Evolutionary conservation across 768 basidiomycete species (phyloP).

Genomic region (Sutorius australiensis): DNA sequence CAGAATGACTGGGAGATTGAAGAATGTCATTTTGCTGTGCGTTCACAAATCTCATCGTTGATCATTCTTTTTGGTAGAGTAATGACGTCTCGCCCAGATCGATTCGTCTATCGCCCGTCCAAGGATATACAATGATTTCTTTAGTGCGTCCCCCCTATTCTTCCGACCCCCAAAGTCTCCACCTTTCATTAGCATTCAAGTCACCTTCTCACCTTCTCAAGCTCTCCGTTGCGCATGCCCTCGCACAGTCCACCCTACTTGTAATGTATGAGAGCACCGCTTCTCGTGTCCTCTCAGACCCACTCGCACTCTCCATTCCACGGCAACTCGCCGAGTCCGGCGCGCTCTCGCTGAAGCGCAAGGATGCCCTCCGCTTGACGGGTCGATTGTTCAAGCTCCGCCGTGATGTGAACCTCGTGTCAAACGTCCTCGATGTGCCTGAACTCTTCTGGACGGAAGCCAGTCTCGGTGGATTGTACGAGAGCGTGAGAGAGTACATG

Average conservation of each 20-base stretch:
- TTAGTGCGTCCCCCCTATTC: conserved; percentile 56
- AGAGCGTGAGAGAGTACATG: conserved; percentile 92
- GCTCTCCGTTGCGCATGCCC: conserved; percentile 89
- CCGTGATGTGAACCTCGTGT: conserved; percentile 86
- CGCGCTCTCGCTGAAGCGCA: conserved; percentile 66
- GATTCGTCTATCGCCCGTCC: conserved; percentile 82
- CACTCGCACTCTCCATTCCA: conserved; percentile 76
- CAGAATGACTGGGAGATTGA: conserved; percentile 89
- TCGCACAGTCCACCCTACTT: conserved; percentile 91
- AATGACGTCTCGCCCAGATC: conserved; percentile 44
- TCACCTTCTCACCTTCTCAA: conserved; percentile 87
- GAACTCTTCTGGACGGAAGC: conserved; percentile 96
- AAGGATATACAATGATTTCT: conserved; percentile 94
- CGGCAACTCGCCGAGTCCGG: conserved; percentile 78
- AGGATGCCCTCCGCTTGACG: conserved; percentile 83
- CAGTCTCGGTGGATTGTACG: conserved; percentile 82
- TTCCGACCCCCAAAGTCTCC: not conserved
- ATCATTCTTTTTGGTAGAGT: not conserved
- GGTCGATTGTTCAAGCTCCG: conserved; percentile 83
- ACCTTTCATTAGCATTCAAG: conserved; percentile 65
- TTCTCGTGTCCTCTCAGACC: conserved; percentile 72
- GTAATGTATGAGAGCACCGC: conserved; percentile 83
- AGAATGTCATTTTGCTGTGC: conserved; percentile 83
- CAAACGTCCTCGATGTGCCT: conserved; percentile 90
- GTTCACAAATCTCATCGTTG: not conserved